Conservation (phyloP, 257 asterid genomes). For the Knoxia roxburghii region DNA sequence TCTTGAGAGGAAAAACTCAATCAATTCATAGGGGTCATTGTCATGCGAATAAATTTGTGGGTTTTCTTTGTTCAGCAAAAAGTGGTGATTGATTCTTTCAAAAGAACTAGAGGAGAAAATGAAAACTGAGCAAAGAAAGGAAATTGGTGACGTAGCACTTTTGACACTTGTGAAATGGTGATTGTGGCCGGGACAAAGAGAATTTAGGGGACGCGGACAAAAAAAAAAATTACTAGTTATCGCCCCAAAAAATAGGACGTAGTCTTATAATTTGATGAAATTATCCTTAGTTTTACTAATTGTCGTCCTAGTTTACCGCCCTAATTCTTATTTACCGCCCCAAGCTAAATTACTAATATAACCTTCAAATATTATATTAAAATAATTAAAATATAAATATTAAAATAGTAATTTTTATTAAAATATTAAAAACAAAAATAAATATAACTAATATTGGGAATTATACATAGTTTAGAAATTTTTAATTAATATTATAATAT, state of each 20-base stretch:
- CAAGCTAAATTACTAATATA: too few relatives aligned
- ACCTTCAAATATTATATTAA: too few relatives aligned
- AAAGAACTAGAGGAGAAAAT: conserved; percentile 4
- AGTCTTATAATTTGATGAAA: too few relatives aligned
- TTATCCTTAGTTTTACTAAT: too few relatives aligned
- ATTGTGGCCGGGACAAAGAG: neutral
- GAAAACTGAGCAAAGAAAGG: conserved; percentile 9
- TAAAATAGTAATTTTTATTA: too few relatives aligned
- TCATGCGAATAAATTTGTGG: conserved; percentile 4
- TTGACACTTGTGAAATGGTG: neutral
- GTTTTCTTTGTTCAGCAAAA: conserved; percentile 6
- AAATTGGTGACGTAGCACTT: neutral
- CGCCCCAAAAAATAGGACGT: conserved; percentile 55
- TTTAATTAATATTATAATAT: too few relatives aligned
- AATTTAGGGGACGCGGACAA: conserved; percentile 3
- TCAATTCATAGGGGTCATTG: conserved; percentile 6
- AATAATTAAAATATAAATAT: too few relatives aligned
- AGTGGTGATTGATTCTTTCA: conserved; percentile 1
- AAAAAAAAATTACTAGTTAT: conserved; percentile 19
- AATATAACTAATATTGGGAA: too few relatives aligned
- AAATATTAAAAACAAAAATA: too few relatives aligned
- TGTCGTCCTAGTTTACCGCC: too few relatives aligned
- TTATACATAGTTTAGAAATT: too few relatives aligned
- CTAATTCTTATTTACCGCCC: too few relatives aligned
- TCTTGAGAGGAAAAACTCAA: neutral